Evolutionary conservation across 305 asterid species (phyloP).

Genomic region (Fraxinus velutina): DNA sequence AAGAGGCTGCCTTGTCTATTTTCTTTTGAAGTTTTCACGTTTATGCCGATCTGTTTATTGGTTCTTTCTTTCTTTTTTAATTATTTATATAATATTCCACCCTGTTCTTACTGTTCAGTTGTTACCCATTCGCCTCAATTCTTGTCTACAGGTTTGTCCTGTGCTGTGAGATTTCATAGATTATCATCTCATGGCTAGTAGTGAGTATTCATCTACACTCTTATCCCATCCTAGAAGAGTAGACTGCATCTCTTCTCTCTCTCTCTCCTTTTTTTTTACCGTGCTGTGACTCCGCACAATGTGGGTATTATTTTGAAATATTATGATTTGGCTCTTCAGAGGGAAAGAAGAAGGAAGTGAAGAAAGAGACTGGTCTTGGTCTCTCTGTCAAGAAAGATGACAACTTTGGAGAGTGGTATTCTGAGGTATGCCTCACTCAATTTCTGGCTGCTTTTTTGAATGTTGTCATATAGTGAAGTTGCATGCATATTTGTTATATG

Average conservation of each 20-base stretch:
- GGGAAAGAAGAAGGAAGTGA: constrained; percentile 88
- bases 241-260: background rate
- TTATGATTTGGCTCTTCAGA: constrained; percentile 36
- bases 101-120: background rate
- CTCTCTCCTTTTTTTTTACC: background rate
- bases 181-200: background rate
- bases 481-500: background rate
- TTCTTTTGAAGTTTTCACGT: background rate
- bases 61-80: background rate
- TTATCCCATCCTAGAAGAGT: background rate
- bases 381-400: constrained; percentile 78
- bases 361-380: constrained; percentile 90
- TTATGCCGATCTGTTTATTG: background rate
- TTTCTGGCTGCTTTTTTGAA: background rate
- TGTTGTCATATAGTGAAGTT: background rate
- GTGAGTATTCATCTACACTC: background rate
- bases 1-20: background rate
- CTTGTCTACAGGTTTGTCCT: background rate
- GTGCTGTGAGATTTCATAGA: background rate
- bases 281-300: background rate
- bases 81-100: background rate
- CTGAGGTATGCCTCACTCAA: constrained; percentile 52
- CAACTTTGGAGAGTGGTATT: constrained; percentile 94
- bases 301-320: constrained; percentile 13
- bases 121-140: background rate